Evolutionary conservation across 495 filamentous ascomycete species (phyloP), one percentile per base, ranked within the genome.

Genomic region (Talaromyces proteolyticus): DNA sequence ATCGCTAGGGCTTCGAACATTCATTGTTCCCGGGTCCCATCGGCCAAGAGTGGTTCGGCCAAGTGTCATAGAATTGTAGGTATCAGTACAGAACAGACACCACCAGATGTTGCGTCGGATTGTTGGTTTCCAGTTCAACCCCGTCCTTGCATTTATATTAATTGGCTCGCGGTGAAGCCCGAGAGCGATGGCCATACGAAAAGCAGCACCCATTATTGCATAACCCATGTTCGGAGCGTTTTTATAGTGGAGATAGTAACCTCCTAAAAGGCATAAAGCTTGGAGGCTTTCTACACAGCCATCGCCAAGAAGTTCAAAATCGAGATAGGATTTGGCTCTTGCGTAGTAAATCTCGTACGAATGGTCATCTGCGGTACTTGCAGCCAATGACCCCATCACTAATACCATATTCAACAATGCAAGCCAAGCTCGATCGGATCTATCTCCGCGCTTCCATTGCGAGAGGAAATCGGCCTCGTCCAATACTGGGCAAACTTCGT

Each of bases 31-130:
- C 2, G 83, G 82, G 4, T 85, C 82, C 72, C 81, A 84, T 23
- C 87, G 78, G 6, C 87, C 86, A 64, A 91, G 79, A n/a, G 82
- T 87, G 1, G 87, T 86, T 37, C 87, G 74, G 16, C 87, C 86
- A 45, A 87, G 77, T 17, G 86, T 89, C 46, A 83, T 87, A 4
- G 77, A 79, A 10, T 80, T 85, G 84, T 85, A 91, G 1, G 86
- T 85, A 66, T 91, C 87, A 50, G 89, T 74, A 65, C 83, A 87
- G 68, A 87, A 86, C 47, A 90, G 64, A 38, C 77, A 84, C 87
- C 87, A 91, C 87, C 87, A 91, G 23, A 86, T 85, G 38, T 85
- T 72, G 43, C 87, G 67, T 53, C 85, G 76, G 18, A 85, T 80
- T 54, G 88, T 85, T 22, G 40, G 17, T 7, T 3, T 19, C 17